phyloP scores from a whole-genome alignment of 2,329 filamentous ascomycete genomes.

The Bipolaris sorokiniana region DNA sequence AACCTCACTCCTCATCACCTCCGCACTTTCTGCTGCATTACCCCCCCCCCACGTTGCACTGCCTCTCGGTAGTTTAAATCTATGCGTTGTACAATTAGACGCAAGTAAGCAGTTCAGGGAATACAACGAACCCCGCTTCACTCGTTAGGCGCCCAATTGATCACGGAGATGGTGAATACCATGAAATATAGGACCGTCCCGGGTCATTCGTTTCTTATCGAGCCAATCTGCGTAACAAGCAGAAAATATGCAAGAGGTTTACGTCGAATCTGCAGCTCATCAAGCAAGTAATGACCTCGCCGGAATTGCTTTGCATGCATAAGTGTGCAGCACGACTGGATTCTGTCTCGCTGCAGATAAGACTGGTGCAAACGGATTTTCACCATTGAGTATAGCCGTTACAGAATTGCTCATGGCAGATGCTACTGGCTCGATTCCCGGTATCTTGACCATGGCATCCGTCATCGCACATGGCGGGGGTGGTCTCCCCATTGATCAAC shows the following conservation, averaged over 20 bases:
- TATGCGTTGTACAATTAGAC: slow-evolving; percentile 5
- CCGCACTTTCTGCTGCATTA: slow-evolving; percentile 17
- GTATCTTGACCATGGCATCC: slow-evolving; percentile 10
- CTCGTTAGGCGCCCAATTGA: slow-evolving; percentile 14
- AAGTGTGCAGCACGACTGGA: slow-evolving; percentile 10
- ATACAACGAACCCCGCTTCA: background rate
- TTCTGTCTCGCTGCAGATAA: slow-evolving; percentile 38
- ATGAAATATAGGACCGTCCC: background rate
- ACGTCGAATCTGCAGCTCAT: slow-evolving; percentile 20
- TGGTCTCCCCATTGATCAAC: slow-evolving; percentile 19
- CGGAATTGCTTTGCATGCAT: slow-evolving; percentile 30
- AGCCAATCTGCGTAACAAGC: slow-evolving; percentile 11
- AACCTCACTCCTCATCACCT: slow-evolving; percentile 30
- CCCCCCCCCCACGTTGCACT: slow-evolving; percentile 29
- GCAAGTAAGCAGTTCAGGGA: slow-evolving; percentile 1
- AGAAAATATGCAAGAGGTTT: slow-evolving; percentile 20
- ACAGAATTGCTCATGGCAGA: slow-evolving; percentile 24
- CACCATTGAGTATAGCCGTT: slow-evolving; percentile 26
- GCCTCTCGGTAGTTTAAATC: slow-evolving; percentile 14
- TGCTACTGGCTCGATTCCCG: slow-evolving; percentile 32
- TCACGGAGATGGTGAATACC: slow-evolving; percentile 2
- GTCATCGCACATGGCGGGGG: slow-evolving; percentile 41
- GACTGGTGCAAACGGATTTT: slow-evolving; percentile 22
- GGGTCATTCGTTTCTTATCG: slow-evolving; percentile 12
- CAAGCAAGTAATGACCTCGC: slow-evolving; percentile 32